These are phyloP conservation scores for Fusarium succisae DNA, from an alignment of 2,329 filamentous ascomycete genomes.

Conservation along the genomic window DNA sequence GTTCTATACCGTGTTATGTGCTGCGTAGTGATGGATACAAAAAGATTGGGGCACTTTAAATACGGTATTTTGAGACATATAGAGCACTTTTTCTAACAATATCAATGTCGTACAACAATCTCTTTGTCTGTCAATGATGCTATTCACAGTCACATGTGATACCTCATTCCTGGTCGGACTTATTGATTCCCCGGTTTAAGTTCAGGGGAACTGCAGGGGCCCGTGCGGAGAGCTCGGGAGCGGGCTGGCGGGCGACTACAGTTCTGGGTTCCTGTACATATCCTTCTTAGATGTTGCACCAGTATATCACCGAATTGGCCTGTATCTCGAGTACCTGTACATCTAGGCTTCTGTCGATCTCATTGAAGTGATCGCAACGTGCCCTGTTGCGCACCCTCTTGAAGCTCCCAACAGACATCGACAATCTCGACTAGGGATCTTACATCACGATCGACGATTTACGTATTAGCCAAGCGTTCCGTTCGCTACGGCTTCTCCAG, in stretches of 20 bases:
- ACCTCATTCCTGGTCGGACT: slow-evolving; percentile 5
- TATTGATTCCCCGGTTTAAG: slow-evolving; percentile 27
- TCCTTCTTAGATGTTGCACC: not conserved
- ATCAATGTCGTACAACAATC: not conserved
- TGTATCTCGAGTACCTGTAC: slow-evolving; percentile 18
- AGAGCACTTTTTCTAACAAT: not conserved
- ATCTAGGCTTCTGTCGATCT: slow-evolving; percentile 16
- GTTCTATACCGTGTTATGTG: not conserved
- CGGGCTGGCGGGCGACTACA: slow-evolving; percentile 10
- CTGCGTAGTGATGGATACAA: not conserved
- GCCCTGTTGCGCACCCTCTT: slow-evolving; percentile 31
- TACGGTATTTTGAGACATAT: not conserved
- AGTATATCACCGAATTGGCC: not conserved
- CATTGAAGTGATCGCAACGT: slow-evolving; percentile 30
- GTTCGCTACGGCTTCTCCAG: slow-evolving; percentile 12
- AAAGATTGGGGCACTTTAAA: too few species aligned
- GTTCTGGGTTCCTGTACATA: slow-evolving; percentile 18
- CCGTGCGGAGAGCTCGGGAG: slow-evolving; percentile 32
- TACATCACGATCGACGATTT: slow-evolving; percentile 40
- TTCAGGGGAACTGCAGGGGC: slow-evolving; percentile 27
- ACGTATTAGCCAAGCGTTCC: slow-evolving; percentile 31
- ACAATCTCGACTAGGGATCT: slow-evolving; percentile 25
- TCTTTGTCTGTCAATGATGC: not conserved
- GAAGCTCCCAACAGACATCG: slow-evolving; percentile 39
- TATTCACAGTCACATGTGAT: slow-evolving; percentile 26